phyloP scores from a whole-genome alignment of 768 basidiomycete species.

The Tulasnella sp. region DNA sequence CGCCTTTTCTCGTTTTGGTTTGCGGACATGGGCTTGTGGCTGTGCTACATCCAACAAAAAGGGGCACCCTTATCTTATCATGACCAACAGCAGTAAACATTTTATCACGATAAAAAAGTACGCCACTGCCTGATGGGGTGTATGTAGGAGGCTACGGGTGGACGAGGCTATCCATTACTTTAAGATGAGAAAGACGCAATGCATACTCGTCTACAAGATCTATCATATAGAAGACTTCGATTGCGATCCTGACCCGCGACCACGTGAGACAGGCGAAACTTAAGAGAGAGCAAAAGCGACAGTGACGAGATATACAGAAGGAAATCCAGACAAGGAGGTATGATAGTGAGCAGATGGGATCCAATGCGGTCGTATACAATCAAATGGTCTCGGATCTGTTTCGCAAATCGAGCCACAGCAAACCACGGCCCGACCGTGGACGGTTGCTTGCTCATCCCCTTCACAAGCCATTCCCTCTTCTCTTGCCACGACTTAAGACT shows the following conservation, averaged over 20 bases:
- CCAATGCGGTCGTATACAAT: neutral
- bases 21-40: no score
- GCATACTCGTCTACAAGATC: neutral
- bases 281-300: neutral
- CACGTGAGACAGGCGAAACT: neutral
- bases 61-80: no score
- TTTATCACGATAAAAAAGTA: no score
- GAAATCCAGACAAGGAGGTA: neutral
- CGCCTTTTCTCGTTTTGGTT: no score
- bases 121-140: no score
- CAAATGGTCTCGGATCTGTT: neutral
- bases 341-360: neutral
- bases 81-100: no score
- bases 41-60: no score
- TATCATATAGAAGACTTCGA: neutral
- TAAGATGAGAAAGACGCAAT: neutral
- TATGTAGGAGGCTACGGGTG: no score
- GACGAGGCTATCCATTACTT: neutral
- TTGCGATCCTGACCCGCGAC: neutral
- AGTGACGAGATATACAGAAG: neutral
- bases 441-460: neutral
- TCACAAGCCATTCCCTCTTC: conserved; percentile 45
- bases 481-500: conserved; percentile 78
- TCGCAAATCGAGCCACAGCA: neutral
- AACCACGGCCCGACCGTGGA: conserved; percentile 9